A percentile compares a stretch with the other conserved stretches of the same genome.
phyloP scores from a whole-genome alignment of 176 grass and related monocot species.

The Bonia amplexicaulis region DNA sequence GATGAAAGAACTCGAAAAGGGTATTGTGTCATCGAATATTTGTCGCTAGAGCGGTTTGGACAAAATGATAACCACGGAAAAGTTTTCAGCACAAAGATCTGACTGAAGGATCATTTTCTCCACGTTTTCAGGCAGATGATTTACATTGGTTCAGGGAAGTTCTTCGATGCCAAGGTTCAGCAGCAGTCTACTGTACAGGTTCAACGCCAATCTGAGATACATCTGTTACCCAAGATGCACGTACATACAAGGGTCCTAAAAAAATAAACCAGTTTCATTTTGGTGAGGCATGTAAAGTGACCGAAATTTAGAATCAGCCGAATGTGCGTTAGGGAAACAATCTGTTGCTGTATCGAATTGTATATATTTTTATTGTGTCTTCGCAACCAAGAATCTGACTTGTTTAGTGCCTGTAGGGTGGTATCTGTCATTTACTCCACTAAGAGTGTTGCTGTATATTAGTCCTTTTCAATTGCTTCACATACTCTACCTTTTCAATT shows the following conservation, averaged over 20 bases:
- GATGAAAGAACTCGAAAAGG: neutral
- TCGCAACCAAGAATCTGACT: neutral
- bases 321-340: neutral
- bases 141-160: neutral
- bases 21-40: neutral
- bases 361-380: neutral
- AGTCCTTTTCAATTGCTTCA: neutral
- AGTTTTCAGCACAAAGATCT: neutral
- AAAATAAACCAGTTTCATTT: neutral
- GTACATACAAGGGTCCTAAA: neutral
- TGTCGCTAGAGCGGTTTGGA: neutral
- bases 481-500: neutral
- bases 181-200: neutral
- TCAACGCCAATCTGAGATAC: neutral
- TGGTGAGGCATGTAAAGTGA: conserved; percentile 2
- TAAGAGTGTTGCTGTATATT: no score
- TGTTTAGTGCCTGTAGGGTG: neutral
- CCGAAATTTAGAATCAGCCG: neutral
- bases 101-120: neutral
- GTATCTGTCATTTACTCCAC: neutral
- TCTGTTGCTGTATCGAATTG: conserved; percentile 5
- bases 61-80: neutral
- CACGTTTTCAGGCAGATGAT: neutral
- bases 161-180: neutral
- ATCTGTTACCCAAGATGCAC: neutral